Conservation (phyloP, 306 rosid genomes). For the Trifolium dubium region DNA sequence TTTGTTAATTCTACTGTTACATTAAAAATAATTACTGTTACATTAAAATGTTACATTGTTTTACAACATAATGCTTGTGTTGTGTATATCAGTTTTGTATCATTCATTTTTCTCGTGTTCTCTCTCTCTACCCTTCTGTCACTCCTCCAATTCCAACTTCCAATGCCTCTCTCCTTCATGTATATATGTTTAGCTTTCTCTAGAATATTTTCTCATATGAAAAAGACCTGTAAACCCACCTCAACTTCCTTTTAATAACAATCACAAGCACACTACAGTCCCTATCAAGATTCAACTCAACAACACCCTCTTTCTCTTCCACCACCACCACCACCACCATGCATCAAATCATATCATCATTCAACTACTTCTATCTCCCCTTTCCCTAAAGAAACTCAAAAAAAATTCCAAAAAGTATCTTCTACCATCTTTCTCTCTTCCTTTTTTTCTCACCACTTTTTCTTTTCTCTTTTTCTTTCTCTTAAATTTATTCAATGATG, state of each 20-base stretch:
- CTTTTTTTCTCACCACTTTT: neutral
- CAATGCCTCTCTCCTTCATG: slow-evolving; percentile 26
- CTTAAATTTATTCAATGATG: slow-evolving; percentile 37
- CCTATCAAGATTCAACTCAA: neutral
- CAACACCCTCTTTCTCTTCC: slow-evolving; percentile 31
- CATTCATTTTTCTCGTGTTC: slow-evolving; percentile 10
- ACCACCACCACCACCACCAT: slow-evolving; percentile 48
- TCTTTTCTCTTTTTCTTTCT: neutral
- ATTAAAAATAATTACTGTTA: neutral
- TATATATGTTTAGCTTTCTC: slow-evolving; percentile 41
- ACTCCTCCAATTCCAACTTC: neutral
- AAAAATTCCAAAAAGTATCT: neutral
- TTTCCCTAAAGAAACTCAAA: slow-evolving; percentile 61
- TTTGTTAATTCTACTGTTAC: no score
- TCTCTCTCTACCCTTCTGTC: slow-evolving; percentile 5
- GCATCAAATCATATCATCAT: slow-evolving; percentile 52
- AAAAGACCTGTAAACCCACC: slow-evolving; percentile 41
- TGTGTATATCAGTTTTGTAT: neutral
- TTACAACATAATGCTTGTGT: neutral
- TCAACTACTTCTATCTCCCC: slow-evolving; percentile 61
- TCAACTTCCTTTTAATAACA: slow-evolving; percentile 62
- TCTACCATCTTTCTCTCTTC: neutral
- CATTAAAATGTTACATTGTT: neutral
- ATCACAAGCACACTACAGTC: slow-evolving; percentile 65
- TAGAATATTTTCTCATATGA: slow-evolving; percentile 61